A percentile compares a stretch with the other conserved stretches of the same genome.
phyloP scores from a whole-genome alignment of 2,329 filamentous ascomycete genomes.

The Fonsecaea pugnacius region DNA sequence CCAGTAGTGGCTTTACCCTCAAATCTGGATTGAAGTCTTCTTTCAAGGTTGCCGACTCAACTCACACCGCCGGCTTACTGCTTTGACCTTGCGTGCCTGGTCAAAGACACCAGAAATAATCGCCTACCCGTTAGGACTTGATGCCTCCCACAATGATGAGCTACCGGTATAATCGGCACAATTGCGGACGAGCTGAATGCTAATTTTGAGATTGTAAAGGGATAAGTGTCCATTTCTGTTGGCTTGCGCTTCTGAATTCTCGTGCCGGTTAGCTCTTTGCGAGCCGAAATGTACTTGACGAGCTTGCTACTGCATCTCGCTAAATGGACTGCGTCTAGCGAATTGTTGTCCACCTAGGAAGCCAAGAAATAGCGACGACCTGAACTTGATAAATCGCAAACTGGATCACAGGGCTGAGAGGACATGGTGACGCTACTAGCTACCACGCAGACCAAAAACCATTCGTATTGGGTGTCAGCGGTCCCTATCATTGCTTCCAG shows the following conservation, averaged over 20 bases:
- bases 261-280: constrained; percentile 2
- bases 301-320: background rate
- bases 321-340: background rate
- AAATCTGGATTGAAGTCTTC: background rate
- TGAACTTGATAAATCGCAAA: background rate
- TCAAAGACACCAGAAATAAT: background rate
- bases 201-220: background rate
- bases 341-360: background rate
- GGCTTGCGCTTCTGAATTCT: background rate
- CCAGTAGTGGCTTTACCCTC: background rate
- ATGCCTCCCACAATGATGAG: background rate
- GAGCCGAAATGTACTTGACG: constrained; percentile 8
- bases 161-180: background rate
- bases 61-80: background rate
- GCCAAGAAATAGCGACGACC: background rate
- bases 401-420: background rate
- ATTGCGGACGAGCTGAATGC: background rate
- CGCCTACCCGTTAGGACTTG: too few species aligned
- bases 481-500: background rate
- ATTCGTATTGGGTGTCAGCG: background rate
- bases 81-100: background rate
- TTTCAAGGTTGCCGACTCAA: background rate
- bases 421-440: too few species aligned
- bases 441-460: background rate
- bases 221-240: too few species aligned